These are phyloP conservation scores for Sarcodon sp. DNA, from an alignment of 768 basidiomycete genomes.

Conservation along the genomic window DNA sequence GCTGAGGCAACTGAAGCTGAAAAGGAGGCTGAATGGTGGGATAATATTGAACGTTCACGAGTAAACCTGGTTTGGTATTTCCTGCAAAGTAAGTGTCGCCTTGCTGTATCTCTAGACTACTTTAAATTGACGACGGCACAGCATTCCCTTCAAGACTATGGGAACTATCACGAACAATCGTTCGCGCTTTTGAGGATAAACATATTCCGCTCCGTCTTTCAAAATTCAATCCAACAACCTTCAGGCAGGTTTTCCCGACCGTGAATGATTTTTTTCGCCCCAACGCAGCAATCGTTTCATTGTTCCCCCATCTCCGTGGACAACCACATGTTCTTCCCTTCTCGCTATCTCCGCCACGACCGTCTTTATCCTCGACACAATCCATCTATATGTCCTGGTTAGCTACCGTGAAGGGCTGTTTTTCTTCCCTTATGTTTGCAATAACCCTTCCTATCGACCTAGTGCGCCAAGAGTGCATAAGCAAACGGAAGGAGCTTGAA, in stretches of 20 bases:
- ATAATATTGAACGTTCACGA: constrained; percentile 48
- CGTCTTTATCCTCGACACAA: background rate
- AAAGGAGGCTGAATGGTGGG: constrained; percentile 80
- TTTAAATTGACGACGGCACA: constrained; percentile 9
- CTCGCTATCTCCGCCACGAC: background rate
- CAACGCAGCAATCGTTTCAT: constrained; percentile 35
- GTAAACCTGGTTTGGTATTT: constrained; percentile 49
- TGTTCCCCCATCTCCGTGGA: constrained; percentile 52
- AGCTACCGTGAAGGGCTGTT: constrained; percentile 1
- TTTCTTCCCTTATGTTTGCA: constrained; percentile 11
- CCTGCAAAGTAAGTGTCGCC: constrained; percentile 53
- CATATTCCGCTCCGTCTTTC: constrained; percentile 34
- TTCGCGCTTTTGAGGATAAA: constrained; percentile 27
- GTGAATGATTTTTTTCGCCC: constrained; percentile 26
- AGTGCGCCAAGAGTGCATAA: constrained; percentile 51
- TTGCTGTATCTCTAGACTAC: background rate
- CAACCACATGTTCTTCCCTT: constrained; percentile 15
- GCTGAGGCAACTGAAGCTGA: constrained; percentile 58
- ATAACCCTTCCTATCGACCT: constrained; percentile 46
- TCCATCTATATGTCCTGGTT: constrained; percentile 10
- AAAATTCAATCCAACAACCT: constrained; percentile 30
- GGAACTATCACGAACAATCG: constrained; percentile 23
- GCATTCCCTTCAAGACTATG: constrained; percentile 32
- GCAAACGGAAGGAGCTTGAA: constrained; percentile 47
- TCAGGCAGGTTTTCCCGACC: constrained; percentile 37